Conservation (phyloP, 73 alveolate genomes). For the Paramecium sexaurelia region DNA sequence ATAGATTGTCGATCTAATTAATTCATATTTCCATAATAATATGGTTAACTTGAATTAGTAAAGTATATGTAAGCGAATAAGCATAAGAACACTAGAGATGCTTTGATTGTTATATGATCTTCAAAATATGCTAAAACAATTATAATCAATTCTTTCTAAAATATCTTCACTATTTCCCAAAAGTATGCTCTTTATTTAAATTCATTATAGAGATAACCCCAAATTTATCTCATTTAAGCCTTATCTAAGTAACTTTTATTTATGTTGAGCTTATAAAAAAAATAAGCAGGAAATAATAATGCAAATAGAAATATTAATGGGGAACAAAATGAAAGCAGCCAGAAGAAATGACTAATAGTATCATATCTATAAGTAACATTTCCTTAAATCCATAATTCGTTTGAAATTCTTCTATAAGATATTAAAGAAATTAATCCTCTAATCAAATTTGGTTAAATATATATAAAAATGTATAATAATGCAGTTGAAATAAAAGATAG, state of each 20-base stretch:
- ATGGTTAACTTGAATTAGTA: neutral
- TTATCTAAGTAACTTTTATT: neutral
- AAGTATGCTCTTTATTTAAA: neutral
- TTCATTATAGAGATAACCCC: constrained; percentile 30
- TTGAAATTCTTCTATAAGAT: neutral
- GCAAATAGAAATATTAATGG: neutral
- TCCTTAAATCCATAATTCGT: neutral
- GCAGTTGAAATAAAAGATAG: constrained; percentile 4
- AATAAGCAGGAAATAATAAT: neutral
- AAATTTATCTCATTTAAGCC: neutral
- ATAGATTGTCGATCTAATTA: neutral
- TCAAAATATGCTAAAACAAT: constrained; percentile 1
- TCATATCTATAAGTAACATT: constrained; percentile 37
- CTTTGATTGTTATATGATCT: constrained; percentile 2
- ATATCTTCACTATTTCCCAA: constrained; percentile 33
- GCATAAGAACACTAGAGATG: neutral
- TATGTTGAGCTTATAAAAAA: neutral
- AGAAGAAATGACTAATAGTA: neutral
- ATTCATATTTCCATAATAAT: neutral
- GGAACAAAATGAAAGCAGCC: neutral
- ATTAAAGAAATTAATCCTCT: neutral
- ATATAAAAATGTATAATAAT: neutral
- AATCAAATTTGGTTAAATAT: neutral
- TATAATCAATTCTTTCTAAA: neutral
- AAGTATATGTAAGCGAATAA: neutral